A percentile compares a stretch with the other conserved stretches of the same genome.
Evolutionary conservation across 345 rosid genomes (phyloP).

Genomic region (Pelargonium nanum): DNA sequence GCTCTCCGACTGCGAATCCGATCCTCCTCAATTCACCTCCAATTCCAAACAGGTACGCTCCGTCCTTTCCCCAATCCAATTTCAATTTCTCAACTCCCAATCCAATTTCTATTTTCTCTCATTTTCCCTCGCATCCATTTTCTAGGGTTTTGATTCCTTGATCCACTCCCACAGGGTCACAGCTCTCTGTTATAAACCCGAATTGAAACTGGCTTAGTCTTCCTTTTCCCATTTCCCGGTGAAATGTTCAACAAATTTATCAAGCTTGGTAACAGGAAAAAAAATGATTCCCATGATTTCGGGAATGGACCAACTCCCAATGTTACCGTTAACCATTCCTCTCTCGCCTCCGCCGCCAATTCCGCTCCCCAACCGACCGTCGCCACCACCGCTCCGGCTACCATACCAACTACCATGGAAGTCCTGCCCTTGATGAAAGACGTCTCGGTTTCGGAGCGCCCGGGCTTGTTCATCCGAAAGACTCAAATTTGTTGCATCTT

Average conservation of each 20-base stretch:
- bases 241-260: background rate
- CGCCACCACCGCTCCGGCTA: background rate
- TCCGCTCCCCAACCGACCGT: background rate
- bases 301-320: too few relatives aligned
- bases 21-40: too few relatives aligned
- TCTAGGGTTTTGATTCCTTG: too few relatives aligned
- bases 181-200: too few relatives aligned
- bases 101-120: background rate
- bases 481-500: background rate
- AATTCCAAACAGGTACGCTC: background rate
- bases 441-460: background rate
- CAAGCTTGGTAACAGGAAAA: background rate
- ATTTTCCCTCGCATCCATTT: too few relatives aligned
- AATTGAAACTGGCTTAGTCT: background rate
- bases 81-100: background rate
- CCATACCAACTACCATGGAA: background rate
- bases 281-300: background rate
- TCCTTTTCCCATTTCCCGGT: too few relatives aligned
- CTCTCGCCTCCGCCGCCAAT: background rate
- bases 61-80: too few relatives aligned
- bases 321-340: background rate
- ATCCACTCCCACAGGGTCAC: too few relatives aligned
- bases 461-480: background rate
- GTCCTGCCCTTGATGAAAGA: background rate
- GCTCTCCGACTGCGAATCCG: too few relatives aligned